phyloP scores from a whole-genome alignment of 352 stramenopile species.

The Pilasporangium apinafurcum region DNA sequence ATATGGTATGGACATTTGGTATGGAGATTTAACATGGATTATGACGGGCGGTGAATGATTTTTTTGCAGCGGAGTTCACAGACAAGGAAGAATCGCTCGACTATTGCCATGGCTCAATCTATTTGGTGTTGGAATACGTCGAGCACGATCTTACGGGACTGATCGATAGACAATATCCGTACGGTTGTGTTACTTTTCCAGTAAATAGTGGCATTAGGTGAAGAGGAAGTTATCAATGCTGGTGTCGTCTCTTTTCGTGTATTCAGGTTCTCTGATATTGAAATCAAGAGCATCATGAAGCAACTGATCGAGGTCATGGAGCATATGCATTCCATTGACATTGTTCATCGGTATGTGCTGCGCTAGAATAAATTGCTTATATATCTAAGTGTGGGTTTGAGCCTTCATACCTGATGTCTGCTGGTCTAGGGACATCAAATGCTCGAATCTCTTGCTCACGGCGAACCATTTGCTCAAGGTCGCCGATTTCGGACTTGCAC shows the following conservation, averaged over 20 bases:
- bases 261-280: constrained; percentile 69
- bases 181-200: constrained; percentile 5
- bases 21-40: no score
- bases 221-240: not conserved
- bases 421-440: constrained; percentile 86
- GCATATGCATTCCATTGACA: constrained; percentile 85
- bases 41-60: no score
- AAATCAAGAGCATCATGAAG: constrained; percentile 87
- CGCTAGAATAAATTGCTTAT: not conserved
- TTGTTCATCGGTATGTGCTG: constrained; percentile 65
- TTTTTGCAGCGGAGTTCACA: constrained; percentile 33
- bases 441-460: constrained; percentile 83
- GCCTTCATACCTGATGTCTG: not conserved
- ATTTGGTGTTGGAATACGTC: constrained; percentile 86
- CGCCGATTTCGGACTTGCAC: constrained; percentile 81
- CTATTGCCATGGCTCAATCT: constrained; percentile 85
- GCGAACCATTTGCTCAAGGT: constrained; percentile 79
- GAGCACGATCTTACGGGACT: constrained; percentile 86
- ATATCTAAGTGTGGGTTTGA: no score
- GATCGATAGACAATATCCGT: constrained; percentile 83
- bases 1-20: not conserved
- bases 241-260: not conserved
- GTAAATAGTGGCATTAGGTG: no score
- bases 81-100: constrained; percentile 81
- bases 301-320: constrained; percentile 83